These are phyloP conservation scores for Cystofilobasidium macerans DNA, from an alignment of 768 basidiomycete species.

Conservation along the genomic window DNA sequence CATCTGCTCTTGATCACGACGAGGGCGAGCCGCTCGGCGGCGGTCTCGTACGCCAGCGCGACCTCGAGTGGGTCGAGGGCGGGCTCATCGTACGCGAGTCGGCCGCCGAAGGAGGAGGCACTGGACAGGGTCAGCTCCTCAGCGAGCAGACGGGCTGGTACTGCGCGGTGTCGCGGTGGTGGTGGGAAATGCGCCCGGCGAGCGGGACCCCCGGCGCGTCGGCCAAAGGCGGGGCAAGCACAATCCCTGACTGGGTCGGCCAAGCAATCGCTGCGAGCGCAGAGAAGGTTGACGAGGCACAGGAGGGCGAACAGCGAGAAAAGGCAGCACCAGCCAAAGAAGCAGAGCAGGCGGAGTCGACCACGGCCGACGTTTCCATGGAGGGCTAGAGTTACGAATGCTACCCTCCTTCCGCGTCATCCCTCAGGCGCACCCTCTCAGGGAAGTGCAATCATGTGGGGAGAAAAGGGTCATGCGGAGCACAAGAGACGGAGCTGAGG, in stretches of 20 bases:
- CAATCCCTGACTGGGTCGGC: not conserved
- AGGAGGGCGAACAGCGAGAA: not conserved
- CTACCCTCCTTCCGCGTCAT: too few relatives aligned
- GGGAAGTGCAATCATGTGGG: too few relatives aligned
- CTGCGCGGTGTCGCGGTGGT: conserved; percentile 12
- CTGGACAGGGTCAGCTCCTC: not conserved
- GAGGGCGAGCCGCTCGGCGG: conserved; percentile 3
- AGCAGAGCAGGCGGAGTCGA: not conserved
- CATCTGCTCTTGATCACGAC: not conserved
- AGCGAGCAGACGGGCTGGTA: conserved; percentile 19
- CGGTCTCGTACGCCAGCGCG: conserved; percentile 12
- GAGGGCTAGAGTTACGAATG: too few relatives aligned
- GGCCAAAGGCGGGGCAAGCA: not conserved
- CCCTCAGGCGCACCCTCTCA: too few relatives aligned
- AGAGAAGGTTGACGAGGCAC: not conserved
- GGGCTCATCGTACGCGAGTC: conserved; percentile 21
- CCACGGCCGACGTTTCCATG: not conserved
- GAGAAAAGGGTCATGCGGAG: too few relatives aligned
- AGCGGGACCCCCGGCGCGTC: not conserved
- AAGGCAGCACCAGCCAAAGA: too few relatives aligned
- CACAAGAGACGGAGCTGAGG: too few relatives aligned
- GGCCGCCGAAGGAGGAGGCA: not conserved
- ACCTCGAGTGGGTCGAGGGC: conserved; percentile 26
- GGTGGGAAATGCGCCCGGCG: conserved; percentile 11
- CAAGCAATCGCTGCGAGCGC: not conserved